Base-by-base conservation (phyloP, 495 filamentous ascomycete species). In the Tuber magnatum region DNA sequence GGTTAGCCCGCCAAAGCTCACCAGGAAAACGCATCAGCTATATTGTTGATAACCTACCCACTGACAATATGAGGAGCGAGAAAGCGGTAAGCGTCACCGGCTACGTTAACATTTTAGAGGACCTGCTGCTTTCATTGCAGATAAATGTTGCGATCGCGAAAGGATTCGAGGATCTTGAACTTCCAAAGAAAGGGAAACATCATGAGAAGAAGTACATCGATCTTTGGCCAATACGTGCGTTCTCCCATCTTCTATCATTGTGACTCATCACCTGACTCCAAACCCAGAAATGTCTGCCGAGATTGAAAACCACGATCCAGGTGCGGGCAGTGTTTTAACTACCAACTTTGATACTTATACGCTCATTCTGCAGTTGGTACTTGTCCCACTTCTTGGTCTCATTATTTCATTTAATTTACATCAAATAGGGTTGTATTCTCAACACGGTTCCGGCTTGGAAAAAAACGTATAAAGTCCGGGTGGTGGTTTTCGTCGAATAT, bases 321-420 rank as follows among this genome's bases (percentile, higher is more conserved):
- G 76, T 14, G 61, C 70, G 74, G 86, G 87, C 70, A 94, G 90
- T 80, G 87, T 94, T 28, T 81, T 93, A 69, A 97, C 93, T 4
- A 95, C 93, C 1, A 97, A 97, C 78, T 97, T 97, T 83, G 93
- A 97, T 80, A 97, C 92, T 14, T 96, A 96, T 82, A 96, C 93
- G 1, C 84, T 96, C 43, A 96, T 96, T 76, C 86, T 97, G 22
- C 93, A 97, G 80, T 85, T 96, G 39, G 79, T 80, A 80, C 22
- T 75, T 28, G 12, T 22, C 22, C 42, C 46, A 38, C 32, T 40
- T 65, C 39, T 22, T 28, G 56, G 7, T 38, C 22, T 40, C 8
- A 8, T 12, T 32, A 9, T 51, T 48, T 43, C 41, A 43, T 48
- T 35, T 32, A 43, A 20, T 74, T 71, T 39, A 72, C 39, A 22